A percentile compares a stretch with the other conserved stretches of the same genome.
phyloP scores from a whole-genome alignment of 2,329 filamentous ascomycete genomes.

The Zarea fungicola region DNA sequence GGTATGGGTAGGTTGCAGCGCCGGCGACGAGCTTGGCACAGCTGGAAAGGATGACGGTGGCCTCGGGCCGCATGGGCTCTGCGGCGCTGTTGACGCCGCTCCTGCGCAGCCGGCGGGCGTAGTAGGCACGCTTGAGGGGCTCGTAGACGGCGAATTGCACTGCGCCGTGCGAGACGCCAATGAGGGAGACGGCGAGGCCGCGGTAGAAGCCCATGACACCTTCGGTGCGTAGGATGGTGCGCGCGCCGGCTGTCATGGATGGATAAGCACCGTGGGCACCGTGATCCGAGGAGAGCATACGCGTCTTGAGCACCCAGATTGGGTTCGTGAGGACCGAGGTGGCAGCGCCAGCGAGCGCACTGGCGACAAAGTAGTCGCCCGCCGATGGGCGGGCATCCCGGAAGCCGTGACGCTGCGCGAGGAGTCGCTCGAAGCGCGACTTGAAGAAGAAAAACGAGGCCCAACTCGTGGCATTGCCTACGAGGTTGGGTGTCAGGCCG shows the following conservation, averaged over 20 bases:
- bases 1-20: slow-evolving; percentile 89
- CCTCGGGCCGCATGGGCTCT: slow-evolving; percentile 56
- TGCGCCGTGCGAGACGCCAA: slow-evolving; percentile 87
- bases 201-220: slow-evolving; percentile 80
- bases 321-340: slow-evolving; percentile 87
- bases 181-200: slow-evolving; percentile 73
- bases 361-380: slow-evolving; percentile 76
- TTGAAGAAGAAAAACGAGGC: slow-evolving; percentile 85
- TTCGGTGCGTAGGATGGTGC: slow-evolving; percentile 62
- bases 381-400: slow-evolving; percentile 33
- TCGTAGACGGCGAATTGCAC: slow-evolving; percentile 97
- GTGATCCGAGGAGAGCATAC: slow-evolving; percentile 85
- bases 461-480: slow-evolving; percentile 90
- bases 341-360: slow-evolving; percentile 62
- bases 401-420: slow-evolving; percentile 26
- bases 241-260: slow-evolving; percentile 66
- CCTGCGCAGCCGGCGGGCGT: slow-evolving; percentile 34
- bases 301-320: slow-evolving; percentile 96
- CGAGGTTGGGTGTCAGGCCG: slow-evolving; percentile 81
- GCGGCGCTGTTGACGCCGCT: slow-evolving; percentile 16
- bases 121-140: slow-evolving; percentile 52
- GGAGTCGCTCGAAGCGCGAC: slow-evolving; percentile 44
- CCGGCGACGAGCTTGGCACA: slow-evolving; percentile 82
- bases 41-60: slow-evolving; percentile 76
- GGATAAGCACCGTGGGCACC: slow-evolving; percentile 73